Conservation (phyloP, 352 stramenopile genomes). For the Globisporangium irregulare region DNA sequence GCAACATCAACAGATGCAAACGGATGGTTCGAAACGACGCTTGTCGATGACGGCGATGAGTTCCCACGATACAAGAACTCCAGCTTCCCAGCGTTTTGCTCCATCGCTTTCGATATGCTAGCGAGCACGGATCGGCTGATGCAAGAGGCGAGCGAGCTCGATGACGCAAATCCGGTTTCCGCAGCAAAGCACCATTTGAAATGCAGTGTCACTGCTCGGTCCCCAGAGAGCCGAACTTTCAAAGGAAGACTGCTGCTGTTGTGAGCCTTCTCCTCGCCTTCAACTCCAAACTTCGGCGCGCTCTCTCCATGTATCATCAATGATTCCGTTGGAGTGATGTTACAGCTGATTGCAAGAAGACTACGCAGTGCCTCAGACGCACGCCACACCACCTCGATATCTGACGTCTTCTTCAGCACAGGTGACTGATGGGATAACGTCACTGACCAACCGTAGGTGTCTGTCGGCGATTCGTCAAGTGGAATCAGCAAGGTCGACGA, state of each 20-base stretch:
- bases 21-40: slow-evolving; percentile 11
- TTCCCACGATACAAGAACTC: slow-evolving; percentile 37
- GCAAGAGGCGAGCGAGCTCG: slow-evolving; percentile 63
- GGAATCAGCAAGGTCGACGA: slow-evolving; percentile 61
- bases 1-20: slow-evolving; percentile 46
- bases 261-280: not conserved
- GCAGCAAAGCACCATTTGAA: slow-evolving; percentile 68
- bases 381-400: slow-evolving; percentile 61
- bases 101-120: slow-evolving; percentile 44
- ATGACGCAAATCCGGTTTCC: slow-evolving; percentile 59
- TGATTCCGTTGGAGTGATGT: slow-evolving; percentile 32
- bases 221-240: slow-evolving; percentile 34
- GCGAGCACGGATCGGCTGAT: slow-evolving; percentile 65
- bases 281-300: slow-evolving; percentile 3
- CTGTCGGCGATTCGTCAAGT: slow-evolving; percentile 67
- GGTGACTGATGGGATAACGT: slow-evolving; percentile 39
- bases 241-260: slow-evolving; percentile 28
- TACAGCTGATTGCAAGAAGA: slow-evolving; percentile 48
- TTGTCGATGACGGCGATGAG: slow-evolving; percentile 13
- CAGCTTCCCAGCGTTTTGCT: slow-evolving; percentile 56
- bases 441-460: slow-evolving; percentile 56
- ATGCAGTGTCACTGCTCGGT: slow-evolving; percentile 36
- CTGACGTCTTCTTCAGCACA: slow-evolving; percentile 12
- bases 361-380: slow-evolving; percentile 41
- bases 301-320: slow-evolving; percentile 23